phyloP scores from a whole-genome alignment of 1,284 basidiomycete genomes.

The Cryptococcus wingfieldii region DNA sequence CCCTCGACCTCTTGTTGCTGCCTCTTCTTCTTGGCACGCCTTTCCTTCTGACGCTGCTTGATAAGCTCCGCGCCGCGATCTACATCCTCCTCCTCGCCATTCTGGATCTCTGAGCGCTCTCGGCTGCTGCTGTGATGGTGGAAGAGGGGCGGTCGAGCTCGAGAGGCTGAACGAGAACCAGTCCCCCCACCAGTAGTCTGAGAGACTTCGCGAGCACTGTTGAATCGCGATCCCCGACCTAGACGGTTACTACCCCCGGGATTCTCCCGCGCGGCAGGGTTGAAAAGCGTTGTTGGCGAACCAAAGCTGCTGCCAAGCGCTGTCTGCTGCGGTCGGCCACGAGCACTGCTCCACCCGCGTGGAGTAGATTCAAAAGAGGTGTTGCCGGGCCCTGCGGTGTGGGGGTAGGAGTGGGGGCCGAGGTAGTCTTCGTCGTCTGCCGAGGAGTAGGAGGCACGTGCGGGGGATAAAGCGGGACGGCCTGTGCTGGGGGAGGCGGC shows the following conservation, averaged over 20 bases:
- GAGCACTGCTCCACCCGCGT: constrained; percentile 5
- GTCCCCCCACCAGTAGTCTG: constrained; percentile 12
- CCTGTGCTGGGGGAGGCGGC: neutral
- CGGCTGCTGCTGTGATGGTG: neutral
- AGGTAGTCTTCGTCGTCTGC: constrained; percentile 20
- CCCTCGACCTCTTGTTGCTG: constrained; percentile 21
- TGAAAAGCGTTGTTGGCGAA: constrained; percentile 19
- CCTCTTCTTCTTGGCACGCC: constrained; percentile 44
- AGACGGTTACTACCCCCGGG: constrained; percentile 9
- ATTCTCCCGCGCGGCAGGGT: constrained; percentile 1
- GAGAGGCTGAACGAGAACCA: constrained; percentile 25
- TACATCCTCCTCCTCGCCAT: constrained; percentile 52
- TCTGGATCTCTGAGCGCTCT: constrained; percentile 9
- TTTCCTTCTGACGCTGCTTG: constrained; percentile 52
- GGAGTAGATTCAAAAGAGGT: constrained; percentile 14
- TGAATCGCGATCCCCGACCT: constrained; percentile 16
- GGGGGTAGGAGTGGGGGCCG: constrained; percentile 7
- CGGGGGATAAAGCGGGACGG: constrained; percentile 3
- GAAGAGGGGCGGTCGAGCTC: constrained; percentile 11
- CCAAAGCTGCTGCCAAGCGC: constrained; percentile 22
- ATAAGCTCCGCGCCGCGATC: constrained; percentile 58
- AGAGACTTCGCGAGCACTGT: neutral
- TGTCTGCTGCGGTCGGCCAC: constrained; percentile 14
- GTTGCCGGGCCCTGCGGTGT: constrained; percentile 10
- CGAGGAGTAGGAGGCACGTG: constrained; percentile 14